Percentiles rank a stretch among this genome's conserved stretches.
These are phyloP conservation scores for Phalaenopsis equestris DNA, from an alignment of 106 monocot genomes.

Conservation along the genomic window DNA sequence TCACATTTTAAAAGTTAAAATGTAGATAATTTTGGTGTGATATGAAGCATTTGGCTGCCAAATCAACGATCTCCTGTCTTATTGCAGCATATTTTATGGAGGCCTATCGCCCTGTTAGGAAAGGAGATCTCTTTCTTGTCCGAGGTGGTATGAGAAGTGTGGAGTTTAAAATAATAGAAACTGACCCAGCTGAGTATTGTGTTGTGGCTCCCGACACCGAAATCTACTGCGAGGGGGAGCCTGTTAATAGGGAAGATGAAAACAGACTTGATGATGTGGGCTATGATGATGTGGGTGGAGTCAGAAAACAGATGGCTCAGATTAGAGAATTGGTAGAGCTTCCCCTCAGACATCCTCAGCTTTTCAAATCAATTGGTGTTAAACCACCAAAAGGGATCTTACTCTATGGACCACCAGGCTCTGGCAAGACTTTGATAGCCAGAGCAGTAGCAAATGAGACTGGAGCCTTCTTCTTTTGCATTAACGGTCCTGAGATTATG, in stretches of 20 bases:
- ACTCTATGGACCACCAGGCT: conserved; percentile 82
- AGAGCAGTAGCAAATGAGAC: conserved; percentile 85
- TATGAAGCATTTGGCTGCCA: not conserved
- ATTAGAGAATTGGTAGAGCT: conserved; percentile 88
- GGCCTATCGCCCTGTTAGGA: conserved; percentile 82
- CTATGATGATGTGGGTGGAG: conserved; percentile 91
- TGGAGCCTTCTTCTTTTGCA: conserved; percentile 83
- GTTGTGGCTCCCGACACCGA: conserved; percentile 83
- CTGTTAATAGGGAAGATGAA: conserved; percentile 82
- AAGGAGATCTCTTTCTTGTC: conserved; percentile 86
- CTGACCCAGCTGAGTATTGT: conserved; percentile 77
- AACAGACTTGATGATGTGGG: conserved; percentile 80
- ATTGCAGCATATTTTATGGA: conserved; percentile 73
- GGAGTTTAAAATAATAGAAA: conserved; percentile 88
- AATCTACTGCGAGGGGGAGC: conserved; percentile 83
- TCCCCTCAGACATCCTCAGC: conserved; percentile 77
- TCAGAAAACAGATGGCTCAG: conserved; percentile 85
- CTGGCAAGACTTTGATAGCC: conserved; percentile 86
- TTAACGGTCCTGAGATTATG: conserved; percentile 93
- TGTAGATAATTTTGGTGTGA: not conserved
- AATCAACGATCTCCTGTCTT: not conserved
- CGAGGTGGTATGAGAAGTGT: conserved; percentile 88
- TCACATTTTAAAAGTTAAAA: too few species aligned
- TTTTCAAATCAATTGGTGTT: conserved; percentile 88
- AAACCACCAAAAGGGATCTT: conserved; percentile 88